These are phyloP conservation scores for Piper betle DNA, from an alignment of 164 flowering plant species.

Conservation along the genomic window DNA sequence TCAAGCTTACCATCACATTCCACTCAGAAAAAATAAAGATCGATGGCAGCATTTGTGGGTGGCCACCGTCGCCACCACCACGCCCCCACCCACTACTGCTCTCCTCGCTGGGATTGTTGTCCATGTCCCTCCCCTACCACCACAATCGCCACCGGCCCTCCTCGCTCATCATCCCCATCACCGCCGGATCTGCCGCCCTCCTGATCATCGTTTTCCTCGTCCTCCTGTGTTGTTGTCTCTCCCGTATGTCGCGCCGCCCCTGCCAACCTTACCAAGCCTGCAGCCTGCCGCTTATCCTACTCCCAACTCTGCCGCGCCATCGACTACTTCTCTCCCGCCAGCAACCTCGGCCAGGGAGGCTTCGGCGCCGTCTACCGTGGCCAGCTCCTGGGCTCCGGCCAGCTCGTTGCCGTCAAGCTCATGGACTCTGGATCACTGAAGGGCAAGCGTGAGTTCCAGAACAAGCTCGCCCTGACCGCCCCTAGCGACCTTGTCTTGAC, in stretches of 20 bases:
- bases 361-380: constrained; percentile 76
- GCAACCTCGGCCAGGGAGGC: constrained; percentile 79
- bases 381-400: constrained; percentile 24
- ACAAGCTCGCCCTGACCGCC: constrained; percentile 51
- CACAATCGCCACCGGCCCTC: not conserved
- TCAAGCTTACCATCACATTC: too few species aligned
- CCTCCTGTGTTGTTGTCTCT: constrained; percentile 31
- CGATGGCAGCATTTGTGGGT: too few species aligned
- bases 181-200: constrained; percentile 20
- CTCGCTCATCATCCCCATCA: constrained; percentile 11
- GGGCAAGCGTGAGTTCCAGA: constrained; percentile 82
- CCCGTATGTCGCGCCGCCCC: constrained; percentile 55
- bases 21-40: too few species aligned
- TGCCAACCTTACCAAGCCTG: constrained; percentile 33
- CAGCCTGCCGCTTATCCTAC: constrained; percentile 49
- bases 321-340: constrained; percentile 37
- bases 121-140: not conserved
- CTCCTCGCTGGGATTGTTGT: not conserved
- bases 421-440: constrained; percentile 72
- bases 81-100: not conserved
- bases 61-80: not conserved
- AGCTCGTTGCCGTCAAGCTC: constrained; percentile 54
- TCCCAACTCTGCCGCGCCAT: constrained; percentile 53
- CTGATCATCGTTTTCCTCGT: constrained; percentile 17
- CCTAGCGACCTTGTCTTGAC: constrained; percentile 30